Percentiles rank a stretch among this genome's conserved stretches.
phyloP scores from a whole-genome alignment of 306 rosid species.

The Arachis hypogaea region DNA sequence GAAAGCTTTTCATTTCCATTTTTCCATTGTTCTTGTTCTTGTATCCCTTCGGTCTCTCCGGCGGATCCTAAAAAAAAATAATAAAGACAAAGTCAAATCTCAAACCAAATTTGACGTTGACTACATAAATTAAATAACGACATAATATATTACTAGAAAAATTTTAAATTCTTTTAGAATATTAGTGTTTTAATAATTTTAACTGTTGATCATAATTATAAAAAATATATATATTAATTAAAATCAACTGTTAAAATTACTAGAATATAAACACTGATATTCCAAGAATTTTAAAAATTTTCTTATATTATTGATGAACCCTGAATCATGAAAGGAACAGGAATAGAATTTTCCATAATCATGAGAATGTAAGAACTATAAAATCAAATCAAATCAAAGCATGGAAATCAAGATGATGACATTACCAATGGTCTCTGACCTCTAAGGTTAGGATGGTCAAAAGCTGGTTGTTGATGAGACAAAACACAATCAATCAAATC shows the following conservation, averaged over 20 bases:
- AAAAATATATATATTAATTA: no score
- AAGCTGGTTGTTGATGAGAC: constrained; percentile 89
- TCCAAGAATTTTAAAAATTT: no score
- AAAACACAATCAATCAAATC: constrained; percentile 89
- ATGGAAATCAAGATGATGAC: not conserved
- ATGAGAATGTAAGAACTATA: not conserved
- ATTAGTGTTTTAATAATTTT: no score
- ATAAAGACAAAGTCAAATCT: constrained; percentile 12
- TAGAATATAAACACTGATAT: no score
- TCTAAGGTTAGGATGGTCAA: constrained; percentile 79
- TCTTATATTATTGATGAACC: no score
- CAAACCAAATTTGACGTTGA: not conserved
- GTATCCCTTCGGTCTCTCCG: constrained; percentile 73
- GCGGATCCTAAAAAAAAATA: constrained; percentile 75
- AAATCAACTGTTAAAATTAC: no score
- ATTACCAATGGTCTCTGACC: constrained; percentile 87
- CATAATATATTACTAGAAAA: no score
- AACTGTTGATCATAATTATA: no score
- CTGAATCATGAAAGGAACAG: no score
- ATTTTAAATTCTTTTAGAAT: no score
- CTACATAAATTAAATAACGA: not conserved
- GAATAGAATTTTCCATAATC: no score
- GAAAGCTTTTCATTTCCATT: constrained; percentile 50
- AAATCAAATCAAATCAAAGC: constrained; percentile 13
- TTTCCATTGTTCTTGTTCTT: constrained; percentile 38